A percentile compares a stretch with the other conserved stretches of the same genome.
phyloP scores from a whole-genome alignment of 2,329 filamentous ascomycete species.

The Claviceps capensis region DNA sequence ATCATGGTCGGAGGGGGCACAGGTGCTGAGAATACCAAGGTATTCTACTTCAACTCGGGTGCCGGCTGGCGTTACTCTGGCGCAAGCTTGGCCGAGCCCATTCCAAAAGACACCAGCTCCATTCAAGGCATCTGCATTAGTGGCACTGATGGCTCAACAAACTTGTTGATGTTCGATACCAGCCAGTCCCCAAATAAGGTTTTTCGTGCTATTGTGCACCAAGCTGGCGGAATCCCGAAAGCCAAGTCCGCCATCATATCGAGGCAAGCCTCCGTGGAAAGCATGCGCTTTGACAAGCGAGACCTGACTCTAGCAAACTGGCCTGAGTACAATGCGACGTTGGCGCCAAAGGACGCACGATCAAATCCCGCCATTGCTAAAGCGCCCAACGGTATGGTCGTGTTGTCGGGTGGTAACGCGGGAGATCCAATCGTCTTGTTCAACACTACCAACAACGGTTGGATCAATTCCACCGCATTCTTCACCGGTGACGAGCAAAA shows the following conservation, averaged over 20 bases:
- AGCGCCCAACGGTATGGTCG: slow-evolving; percentile 50
- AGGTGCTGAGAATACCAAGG: slow-evolving; percentile 36
- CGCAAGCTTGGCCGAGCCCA: slow-evolving; percentile 44
- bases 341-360: slow-evolving; percentile 50
- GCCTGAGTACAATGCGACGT: slow-evolving; percentile 64
- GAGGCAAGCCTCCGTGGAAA: slow-evolving; percentile 16
- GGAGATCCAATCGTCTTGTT: slow-evolving; percentile 64
- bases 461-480: slow-evolving; percentile 57
- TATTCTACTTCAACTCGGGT: slow-evolving; percentile 58
- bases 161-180: slow-evolving; percentile 68
- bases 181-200: slow-evolving; percentile 61
- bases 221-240: slow-evolving; percentile 42
- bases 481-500: slow-evolving; percentile 38
- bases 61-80: slow-evolving; percentile 55
- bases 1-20: slow-evolving; percentile 58
- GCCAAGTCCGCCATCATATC: slow-evolving; percentile 30
- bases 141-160: slow-evolving; percentile 64
- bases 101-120: slow-evolving; percentile 42
- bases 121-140: slow-evolving; percentile 52
- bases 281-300: slow-evolving; percentile 11
- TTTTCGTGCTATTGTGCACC: slow-evolving; percentile 52
- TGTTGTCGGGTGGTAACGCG: slow-evolving; percentile 62
- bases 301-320: slow-evolving; percentile 48
- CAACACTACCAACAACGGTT: slow-evolving; percentile 59
- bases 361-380: slow-evolving; percentile 61